phyloP scores from a whole-genome alignment of 768 basidiomycete genomes.

The Amanita subjunquillea region DNA sequence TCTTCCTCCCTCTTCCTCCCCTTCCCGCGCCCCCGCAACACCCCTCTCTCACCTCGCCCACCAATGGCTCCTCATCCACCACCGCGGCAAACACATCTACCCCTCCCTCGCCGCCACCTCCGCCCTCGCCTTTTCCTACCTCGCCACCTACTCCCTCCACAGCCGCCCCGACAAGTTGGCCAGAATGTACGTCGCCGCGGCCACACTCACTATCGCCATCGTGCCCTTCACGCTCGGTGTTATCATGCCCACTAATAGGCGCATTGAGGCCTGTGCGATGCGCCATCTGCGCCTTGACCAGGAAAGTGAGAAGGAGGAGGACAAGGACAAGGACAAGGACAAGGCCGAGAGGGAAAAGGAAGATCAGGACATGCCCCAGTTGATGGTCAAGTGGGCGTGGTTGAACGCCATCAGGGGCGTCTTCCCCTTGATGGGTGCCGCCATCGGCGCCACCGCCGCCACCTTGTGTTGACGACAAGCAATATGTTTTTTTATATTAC shows the following conservation, averaged over 20 bases:
- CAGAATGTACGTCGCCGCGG: background rate
- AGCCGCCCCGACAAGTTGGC: background rate
- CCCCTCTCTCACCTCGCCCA: background rate
- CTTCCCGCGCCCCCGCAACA: background rate
- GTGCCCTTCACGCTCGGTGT: background rate
- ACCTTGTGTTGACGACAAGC: background rate
- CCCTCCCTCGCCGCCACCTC: slow-evolving; percentile 1
- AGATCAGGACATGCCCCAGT: background rate
- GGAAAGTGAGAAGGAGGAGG: background rate
- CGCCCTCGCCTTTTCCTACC: background rate
- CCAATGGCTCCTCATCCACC: background rate
- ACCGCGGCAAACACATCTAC: background rate
- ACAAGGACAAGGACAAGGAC: background rate
- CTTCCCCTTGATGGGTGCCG: background rate
- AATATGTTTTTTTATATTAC: too few species aligned
- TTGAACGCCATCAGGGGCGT: background rate
- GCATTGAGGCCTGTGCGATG: background rate
- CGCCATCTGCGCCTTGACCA: background rate
- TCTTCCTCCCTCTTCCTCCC: background rate
- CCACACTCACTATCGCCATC: background rate
- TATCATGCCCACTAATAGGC: background rate
- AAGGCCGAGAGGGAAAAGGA: background rate
- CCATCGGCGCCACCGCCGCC: background rate
- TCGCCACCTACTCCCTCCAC: background rate
- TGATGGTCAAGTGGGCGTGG: slow-evolving; percentile 3